Evolutionary conservation across 1,284 basidiomycete genomes (phyloP).

Genomic region (Chondrostereum purpureum): DNA sequence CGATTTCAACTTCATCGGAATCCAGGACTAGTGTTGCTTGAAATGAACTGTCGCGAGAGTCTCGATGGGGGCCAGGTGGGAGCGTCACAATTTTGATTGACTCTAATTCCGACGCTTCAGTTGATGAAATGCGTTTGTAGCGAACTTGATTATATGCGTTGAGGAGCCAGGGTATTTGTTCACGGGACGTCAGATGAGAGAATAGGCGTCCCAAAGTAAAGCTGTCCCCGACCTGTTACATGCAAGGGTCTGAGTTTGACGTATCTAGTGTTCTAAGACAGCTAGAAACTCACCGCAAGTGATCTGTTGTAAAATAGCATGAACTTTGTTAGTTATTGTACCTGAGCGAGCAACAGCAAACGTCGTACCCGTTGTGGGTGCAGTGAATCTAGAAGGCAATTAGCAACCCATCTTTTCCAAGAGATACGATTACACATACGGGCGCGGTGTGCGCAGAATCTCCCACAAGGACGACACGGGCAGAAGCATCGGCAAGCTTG

Average conservation of each 20-base stretch:
- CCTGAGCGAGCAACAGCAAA: background rate
- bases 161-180: constrained; percentile 13
- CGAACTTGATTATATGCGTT: constrained; percentile 13
- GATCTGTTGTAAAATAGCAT: constrained; percentile 1
- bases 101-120: constrained; percentile 10
- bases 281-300: constrained; percentile 6
- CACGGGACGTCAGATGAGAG: constrained; percentile 7
- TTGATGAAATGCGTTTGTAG: constrained; percentile 6
- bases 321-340: background rate
- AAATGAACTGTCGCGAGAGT: constrained; percentile 13
- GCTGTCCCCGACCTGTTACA: constrained; percentile 14
- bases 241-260: background rate
- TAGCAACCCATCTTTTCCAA: too few species aligned
- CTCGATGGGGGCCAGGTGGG: constrained; percentile 13
- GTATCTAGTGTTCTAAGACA: background rate
- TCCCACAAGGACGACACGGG: constrained; percentile 13
- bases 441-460: constrained; percentile 16
- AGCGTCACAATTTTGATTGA: constrained; percentile 8
- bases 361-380: constrained; percentile 15
- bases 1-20: constrained; percentile 5
- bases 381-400: constrained; percentile 12
- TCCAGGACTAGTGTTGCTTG: constrained; percentile 8
- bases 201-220: constrained; percentile 16
- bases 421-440: constrained; percentile 11
- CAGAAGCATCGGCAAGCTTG: constrained; percentile 4